Base-by-base conservation (phyloP, 1,284 basidiomycete genomes). In the Ganoderma meredithae region DNA sequence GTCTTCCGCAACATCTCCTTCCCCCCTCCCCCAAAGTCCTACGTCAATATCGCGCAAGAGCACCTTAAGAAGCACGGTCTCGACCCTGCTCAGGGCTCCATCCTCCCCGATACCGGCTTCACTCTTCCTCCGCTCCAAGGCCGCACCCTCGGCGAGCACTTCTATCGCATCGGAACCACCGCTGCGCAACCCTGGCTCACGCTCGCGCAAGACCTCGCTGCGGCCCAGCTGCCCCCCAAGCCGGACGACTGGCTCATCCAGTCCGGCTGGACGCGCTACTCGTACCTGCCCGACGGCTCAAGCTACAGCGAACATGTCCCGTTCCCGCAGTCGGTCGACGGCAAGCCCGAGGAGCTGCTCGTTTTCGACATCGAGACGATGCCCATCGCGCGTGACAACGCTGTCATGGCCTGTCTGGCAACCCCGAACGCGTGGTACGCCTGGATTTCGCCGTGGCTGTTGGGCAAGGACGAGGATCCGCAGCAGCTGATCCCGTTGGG, bases 321-420 rank as follows among this genome's bases (percentile, higher is more conserved):
- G 3, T 86, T 81, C 68, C 91, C 90, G 0, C 83, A 86, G 74
- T 87, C 47, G 10, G 47, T 89, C 63, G 81, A 88, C 49, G 88
- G 88, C 2, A 79, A 81, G 66, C 83, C 87, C 0, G 96, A 97
- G 75, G 82, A 91, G 62, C 87, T 90, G 80, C 85, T 99, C 63
- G 88, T 90, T 0, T 98, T 99, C 74, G 98, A 99, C 79, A 94
- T 99, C 61, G 97, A 99, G 81, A 96, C 95, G 0, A 87, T 99
- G 83, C 95, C 96, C 19, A 87, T 88, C 47, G 86, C 95, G 69
- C 91, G 93, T 58, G 90, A 89, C 0, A 96, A 91, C 75, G 88
- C 97, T 1, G 85, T 99, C 76, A 93, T 99, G 86, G 97, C 98
- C 0, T 94, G 92, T 66, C 97, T 97, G 1, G 94, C 89, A 0